Evolutionary conservation across 2,329 filamentous ascomycete species (phyloP), one percentile per base, ranked within the genome.

Genomic region (Epichloe gansuensis): DNA sequence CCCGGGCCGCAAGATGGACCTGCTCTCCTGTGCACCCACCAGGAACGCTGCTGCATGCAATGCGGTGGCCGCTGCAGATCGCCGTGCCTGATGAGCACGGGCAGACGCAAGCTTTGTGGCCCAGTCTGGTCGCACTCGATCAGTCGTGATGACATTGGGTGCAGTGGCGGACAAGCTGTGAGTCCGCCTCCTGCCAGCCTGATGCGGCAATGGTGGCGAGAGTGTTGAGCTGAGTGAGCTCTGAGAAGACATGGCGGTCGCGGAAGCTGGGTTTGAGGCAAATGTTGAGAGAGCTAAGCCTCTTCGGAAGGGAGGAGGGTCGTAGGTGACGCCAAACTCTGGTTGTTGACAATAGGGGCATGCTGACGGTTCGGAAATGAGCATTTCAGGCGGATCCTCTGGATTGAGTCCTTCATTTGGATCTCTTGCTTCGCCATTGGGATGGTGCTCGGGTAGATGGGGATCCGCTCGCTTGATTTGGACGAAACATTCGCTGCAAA

Each of bases 401-500:
- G 75, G 69, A 13, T 67, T 69, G 3, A 68, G 60, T 2, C 61
- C 65, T 43, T 68, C 59, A 34, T 63, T 68, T 1, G 69, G 66
- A 42, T 70, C 62, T 49, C 67, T 62, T 9, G 65, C 61, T 51
- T 68, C 60, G 17, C 67, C 68, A 48, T 78, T 72, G n/a, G 75
- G 77, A 54, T 78, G 74, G 63, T 93, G 88, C 65, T 95, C 88
- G 1, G 89, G 88, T 41, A 90, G 82, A 66, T 96, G 88, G 9
- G 90, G 91, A 58, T 98, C 91, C 4, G 90, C 84, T 43, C 93
- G 82, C 67, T 96, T 97, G 66, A 98, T 98, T 67, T 98, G 93
- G 4, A 98, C 93, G 63, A 98, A 98, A 67, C 93, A 98, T 71
- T 98, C 93, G 43, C 91, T 97, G 70, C 93, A 98, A 57, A 98